Conservation (phyloP, 176 grass and related monocot genomes). For the Lolium perenne region DNA sequence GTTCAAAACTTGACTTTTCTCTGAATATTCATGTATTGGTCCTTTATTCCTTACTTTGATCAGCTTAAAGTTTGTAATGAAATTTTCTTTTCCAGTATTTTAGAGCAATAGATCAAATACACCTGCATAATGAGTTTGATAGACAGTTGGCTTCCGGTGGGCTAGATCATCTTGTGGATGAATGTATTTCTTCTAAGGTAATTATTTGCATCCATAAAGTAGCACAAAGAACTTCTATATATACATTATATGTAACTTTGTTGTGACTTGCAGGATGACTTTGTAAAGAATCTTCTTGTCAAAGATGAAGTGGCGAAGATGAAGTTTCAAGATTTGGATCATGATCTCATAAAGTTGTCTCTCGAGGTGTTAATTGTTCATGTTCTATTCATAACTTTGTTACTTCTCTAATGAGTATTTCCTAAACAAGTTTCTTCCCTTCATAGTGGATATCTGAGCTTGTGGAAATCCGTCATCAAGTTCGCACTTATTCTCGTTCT, state of each 20-base stretch:
- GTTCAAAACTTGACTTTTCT: too few relatives aligned
- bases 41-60: too few relatives aligned
- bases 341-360: conserved; percentile 28
- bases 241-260: too few relatives aligned
- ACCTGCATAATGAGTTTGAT: conserved; percentile 31
- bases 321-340: conserved; percentile 10
- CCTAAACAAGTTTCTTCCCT: too few relatives aligned
- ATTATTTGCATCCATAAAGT: too few relatives aligned
- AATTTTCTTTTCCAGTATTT: not conserved
- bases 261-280: not conserved
- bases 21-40: too few relatives aligned
- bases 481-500: not conserved
- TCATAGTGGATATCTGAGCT: not conserved
- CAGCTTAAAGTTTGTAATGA: too few relatives aligned
- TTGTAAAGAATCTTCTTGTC: not conserved
- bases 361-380: not conserved
- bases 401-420: too few relatives aligned
- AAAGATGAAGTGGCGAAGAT: not conserved
- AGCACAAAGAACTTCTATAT: too few relatives aligned
- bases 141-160: not conserved
- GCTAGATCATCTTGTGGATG: conserved; percentile 9
- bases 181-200: not conserved
- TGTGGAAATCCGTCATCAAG: not conserved
- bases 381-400: too few relatives aligned
- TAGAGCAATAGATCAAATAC: not conserved